Evolutionary conservation across 306 rosid species (phyloP), one percentile per base, ranked within the genome.

Genomic region (Mimosa pudica): DNA sequence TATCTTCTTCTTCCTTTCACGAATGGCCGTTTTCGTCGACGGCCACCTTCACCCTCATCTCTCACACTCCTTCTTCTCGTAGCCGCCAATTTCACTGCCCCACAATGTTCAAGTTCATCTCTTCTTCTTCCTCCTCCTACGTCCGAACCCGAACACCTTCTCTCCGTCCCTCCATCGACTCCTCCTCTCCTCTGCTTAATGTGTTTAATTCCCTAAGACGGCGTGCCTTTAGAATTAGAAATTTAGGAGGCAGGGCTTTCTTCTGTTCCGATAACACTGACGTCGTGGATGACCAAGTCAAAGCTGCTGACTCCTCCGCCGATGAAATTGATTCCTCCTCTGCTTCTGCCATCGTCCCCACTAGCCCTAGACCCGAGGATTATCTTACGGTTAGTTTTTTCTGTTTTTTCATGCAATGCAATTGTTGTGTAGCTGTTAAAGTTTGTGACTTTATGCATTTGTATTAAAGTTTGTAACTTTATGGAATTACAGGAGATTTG

Each of bases 341-440:
- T 62, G 88, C 94, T 8, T 89, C 95, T 10, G 98, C 99, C 61
- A 96, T 96, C 10, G 90, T 96, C 60, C 67, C 99, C 76, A 90
- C 96, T 2, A 83, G 86, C 83, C 98, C 99, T 18, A 86, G 89
- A 81, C 99, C 97, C 10, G 99, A 96, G 84, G 99, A 93, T 85
- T 96, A 93, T 77, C 88, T 93, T 75, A 91, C 93, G 80, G 99
- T 96, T 84, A 75, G 98, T 87, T 67, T 88, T 75, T 1, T 70
- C 88, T 86, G 49, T 75, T 9, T 17, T 20, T 38, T 38, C 42
- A 41, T 68, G 72, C 33, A 41, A 35, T 64, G 70, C 6, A 14
- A 64, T 35, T 64, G 45, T 35, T 35, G 14, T 64, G 5, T 14
- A 13, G 24, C 13, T 33, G 35, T 63, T 8, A 5, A 20, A 33